Evolutionary conservation across 306 rosid genomes (phyloP).

Genomic region (Prunus davidiana): DNA sequence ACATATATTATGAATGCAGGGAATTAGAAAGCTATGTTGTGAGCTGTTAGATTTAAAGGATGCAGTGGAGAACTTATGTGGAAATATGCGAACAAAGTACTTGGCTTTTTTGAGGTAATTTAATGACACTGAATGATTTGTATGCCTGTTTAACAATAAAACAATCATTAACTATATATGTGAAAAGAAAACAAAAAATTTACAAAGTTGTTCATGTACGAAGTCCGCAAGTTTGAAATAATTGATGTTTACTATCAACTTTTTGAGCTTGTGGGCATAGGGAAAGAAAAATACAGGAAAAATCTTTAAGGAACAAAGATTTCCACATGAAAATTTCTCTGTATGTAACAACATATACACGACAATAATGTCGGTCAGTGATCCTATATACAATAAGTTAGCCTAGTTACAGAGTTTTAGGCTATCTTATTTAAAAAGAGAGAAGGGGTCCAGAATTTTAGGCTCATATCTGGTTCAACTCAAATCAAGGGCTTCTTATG

Average conservation of each 20-base stretch:
- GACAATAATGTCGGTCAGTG: background rate
- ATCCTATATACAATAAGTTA: background rate
- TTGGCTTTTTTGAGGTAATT: constrained; percentile 86
- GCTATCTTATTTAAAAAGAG: too few relatives aligned
- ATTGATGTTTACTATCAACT: background rate
- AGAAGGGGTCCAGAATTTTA: background rate
- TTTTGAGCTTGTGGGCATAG: background rate
- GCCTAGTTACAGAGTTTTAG: background rate
- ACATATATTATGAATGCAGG: constrained; percentile 45
- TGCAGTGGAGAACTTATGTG: constrained; percentile 91
- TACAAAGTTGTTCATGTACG: background rate
- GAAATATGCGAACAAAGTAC: constrained; percentile 84
- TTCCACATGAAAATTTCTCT: background rate
- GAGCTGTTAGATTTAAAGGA: constrained; percentile 94
- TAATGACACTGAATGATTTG: background rate
- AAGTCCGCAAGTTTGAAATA: background rate
- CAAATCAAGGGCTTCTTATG: background rate
- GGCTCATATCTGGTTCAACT: background rate
- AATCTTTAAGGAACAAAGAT: background rate
- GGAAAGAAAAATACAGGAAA: background rate
- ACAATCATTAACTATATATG: background rate
- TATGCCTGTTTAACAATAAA: background rate
- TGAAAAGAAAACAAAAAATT: background rate
- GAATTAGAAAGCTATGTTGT: constrained; percentile 90
- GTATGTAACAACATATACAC: background rate